Evolutionary conservation across 1,139 yeast genomes (phyloP).

Genomic region (Magnusiomyces ingens): DNA sequence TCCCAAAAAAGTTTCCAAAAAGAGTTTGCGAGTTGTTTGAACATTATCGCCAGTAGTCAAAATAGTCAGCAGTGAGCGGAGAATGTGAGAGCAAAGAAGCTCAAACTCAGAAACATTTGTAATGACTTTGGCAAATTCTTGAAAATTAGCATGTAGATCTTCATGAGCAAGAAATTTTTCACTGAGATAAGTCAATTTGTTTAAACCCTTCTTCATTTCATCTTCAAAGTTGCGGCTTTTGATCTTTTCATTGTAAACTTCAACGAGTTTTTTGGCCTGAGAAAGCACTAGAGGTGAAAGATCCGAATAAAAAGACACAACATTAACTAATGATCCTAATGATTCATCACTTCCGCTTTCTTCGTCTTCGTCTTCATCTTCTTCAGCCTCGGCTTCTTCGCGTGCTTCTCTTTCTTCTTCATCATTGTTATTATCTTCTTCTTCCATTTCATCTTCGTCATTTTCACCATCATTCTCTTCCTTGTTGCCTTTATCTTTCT

Average conservation of each 20-base stretch:
- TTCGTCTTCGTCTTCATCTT: slow-evolving; percentile 14
- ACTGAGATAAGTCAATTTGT: slow-evolving; percentile 4
- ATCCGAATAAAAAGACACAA: slow-evolving; percentile 18
- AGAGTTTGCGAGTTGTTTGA: slow-evolving; percentile 33
- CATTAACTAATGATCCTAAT: neutral
- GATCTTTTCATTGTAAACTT: slow-evolving; percentile 5
- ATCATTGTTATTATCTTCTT: neutral
- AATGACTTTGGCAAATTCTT: slow-evolving; percentile 27
- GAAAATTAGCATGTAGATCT: slow-evolving; percentile 24
- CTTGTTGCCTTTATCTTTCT: no score
- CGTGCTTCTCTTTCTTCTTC: neutral
- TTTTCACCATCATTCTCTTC: neutral
- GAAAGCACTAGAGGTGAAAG: slow-evolving; percentile 15
- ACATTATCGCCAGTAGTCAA: slow-evolving; percentile 34
- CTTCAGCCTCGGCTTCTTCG: slow-evolving; percentile 25
- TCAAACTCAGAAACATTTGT: slow-evolving; percentile 64
- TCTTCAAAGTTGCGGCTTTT: slow-evolving; percentile 4
- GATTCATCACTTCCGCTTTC: neutral
- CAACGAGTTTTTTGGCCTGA: slow-evolving; percentile 14
- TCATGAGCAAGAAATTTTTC: slow-evolving; percentile 16
- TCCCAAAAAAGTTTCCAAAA: slow-evolving; percentile 43
- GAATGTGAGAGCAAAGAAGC: slow-evolving; percentile 60
- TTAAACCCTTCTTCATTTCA: slow-evolving; percentile 11
- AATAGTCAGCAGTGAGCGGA: slow-evolving; percentile 41
- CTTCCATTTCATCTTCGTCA: neutral